Base-by-base conservation (phyloP, 805 yeast species). In the Yarrowia sp. region DNA sequence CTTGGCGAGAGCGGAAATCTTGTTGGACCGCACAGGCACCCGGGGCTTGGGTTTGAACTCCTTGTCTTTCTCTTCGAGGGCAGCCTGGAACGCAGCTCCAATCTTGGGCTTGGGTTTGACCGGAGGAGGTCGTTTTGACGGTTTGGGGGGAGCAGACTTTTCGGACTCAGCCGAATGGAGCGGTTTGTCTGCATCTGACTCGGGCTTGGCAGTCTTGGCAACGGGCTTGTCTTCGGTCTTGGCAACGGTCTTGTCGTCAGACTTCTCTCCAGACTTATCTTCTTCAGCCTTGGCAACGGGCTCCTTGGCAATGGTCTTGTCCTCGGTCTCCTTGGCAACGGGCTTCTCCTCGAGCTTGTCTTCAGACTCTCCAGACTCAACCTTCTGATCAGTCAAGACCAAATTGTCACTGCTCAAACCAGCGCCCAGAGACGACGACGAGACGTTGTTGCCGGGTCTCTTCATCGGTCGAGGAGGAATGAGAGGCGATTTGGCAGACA, bases 71-170 rank as follows among this genome's bases (percentile, higher is more conserved):
- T 58, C 64, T 40, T 58, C 64, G 15, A 61, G 20, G 2, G 66
- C 55, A 2, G 66, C 66, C 55, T 61, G 66, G 66, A 61, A 47
- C 5, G 66, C 66, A 3, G 66, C 66, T 15, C 46, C 66, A 19
- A 47, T 46, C 39, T 61, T 61, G 39, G 66, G 66, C 38, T 61
- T 61, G 53, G 66, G 66, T 36, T 47, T 61, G 36, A 47, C 55
- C 0, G 66, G 46, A 33, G 64, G 64, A 13, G 64, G 64, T 7
- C 50, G 63, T 10, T 55, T 55, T 20, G 63, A 47, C 12, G 63
- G 58, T 19, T 52, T 52, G 3, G 58, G 9, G 19, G 58, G 58
- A 2, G 43, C 15, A 13, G 50, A 19, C 43, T 40, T 19, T 10
- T n/a, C n/a, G n/a, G n/a, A n/a, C n/a, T n/a, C n/a, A n/a, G n/a